phyloP scores from a whole-genome alignment of 2,329 filamentous ascomycete species.

The Paracoccidioides lutzii region DNA sequence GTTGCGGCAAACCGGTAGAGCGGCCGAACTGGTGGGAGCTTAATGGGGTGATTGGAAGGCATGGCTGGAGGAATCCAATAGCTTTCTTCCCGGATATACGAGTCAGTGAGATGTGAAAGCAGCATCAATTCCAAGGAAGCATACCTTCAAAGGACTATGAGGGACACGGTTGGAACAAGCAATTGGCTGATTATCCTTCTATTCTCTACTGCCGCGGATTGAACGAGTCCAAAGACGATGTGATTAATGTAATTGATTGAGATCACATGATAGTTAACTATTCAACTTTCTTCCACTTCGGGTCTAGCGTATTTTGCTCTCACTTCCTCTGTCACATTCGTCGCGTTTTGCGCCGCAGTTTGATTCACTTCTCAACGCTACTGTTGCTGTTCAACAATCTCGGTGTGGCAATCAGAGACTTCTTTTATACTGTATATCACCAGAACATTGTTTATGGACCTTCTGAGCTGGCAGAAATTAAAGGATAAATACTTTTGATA shows the following conservation, averaged over 20 bases:
- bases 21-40: constrained; percentile 48
- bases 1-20: constrained; percentile 80
- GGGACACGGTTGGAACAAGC: neutral
- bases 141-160: neutral
- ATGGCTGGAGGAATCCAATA: constrained; percentile 14
- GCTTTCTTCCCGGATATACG: neutral
- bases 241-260: neutral
- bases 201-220: no score
- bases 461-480: neutral
- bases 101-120: neutral
- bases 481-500: neutral
- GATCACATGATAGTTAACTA: neutral
- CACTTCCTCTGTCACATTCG: neutral
- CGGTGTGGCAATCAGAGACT: neutral
- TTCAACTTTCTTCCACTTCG: neutral
- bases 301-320: neutral
- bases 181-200: neutral
- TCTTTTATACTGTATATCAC: neutral
- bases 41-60: constrained; percentile 32
- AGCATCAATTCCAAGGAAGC: neutral
- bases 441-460: neutral
- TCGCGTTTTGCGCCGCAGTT: neutral
- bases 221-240: neutral
- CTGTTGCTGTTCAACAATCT: neutral
- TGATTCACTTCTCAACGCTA: neutral